Evolutionary conservation across 139 green algal species (phyloP).

Genomic region (Chlamydomonas sphaeroides): DNA sequence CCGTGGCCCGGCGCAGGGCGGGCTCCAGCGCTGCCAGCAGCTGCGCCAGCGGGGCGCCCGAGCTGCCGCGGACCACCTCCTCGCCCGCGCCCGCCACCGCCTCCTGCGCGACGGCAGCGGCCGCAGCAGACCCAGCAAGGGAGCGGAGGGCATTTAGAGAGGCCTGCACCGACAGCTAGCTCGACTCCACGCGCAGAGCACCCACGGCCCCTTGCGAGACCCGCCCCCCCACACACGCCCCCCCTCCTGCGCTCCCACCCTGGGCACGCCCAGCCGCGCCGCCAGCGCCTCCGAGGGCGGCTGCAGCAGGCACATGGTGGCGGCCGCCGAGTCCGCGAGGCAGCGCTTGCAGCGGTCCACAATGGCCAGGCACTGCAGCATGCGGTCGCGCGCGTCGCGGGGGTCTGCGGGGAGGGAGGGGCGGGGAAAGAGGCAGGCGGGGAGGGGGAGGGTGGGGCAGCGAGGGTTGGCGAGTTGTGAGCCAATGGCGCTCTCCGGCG

Average conservation of each 20-base stretch:
- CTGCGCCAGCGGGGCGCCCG: constrained; percentile 72
- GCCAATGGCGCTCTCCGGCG: neutral
- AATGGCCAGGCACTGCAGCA: constrained; percentile 65
- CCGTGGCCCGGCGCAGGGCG: constrained; percentile 19
- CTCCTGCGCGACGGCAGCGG: too few relatives aligned
- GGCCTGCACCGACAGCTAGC: too few relatives aligned
- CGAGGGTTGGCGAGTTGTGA: neutral
- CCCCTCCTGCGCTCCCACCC: neutral
- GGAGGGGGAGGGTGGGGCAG: too few relatives aligned
- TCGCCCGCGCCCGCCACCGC: constrained; percentile 59
- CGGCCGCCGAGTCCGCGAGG: constrained; percentile 54
- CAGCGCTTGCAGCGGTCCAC: constrained; percentile 71
- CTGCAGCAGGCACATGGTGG: constrained; percentile 65
- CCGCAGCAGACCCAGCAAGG: too few relatives aligned
- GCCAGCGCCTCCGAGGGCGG: constrained; percentile 66
- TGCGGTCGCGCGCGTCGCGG: constrained; percentile 32
- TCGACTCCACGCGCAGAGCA: too few relatives aligned
- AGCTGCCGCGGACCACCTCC: constrained; percentile 67
- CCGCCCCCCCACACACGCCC: too few relatives aligned
- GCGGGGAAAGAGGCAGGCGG: neutral
- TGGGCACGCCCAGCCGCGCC: constrained; percentile 41
- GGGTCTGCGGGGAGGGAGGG: constrained; percentile 16
- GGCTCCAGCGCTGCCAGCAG: constrained; percentile 73
- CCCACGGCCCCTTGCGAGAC: too few relatives aligned
- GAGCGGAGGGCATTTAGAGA: too few relatives aligned